Evolutionary conservation across 768 basidiomycete species (phyloP), one percentile per base, ranked within the genome.

Genomic region (Lactarius hengduanensis): DNA sequence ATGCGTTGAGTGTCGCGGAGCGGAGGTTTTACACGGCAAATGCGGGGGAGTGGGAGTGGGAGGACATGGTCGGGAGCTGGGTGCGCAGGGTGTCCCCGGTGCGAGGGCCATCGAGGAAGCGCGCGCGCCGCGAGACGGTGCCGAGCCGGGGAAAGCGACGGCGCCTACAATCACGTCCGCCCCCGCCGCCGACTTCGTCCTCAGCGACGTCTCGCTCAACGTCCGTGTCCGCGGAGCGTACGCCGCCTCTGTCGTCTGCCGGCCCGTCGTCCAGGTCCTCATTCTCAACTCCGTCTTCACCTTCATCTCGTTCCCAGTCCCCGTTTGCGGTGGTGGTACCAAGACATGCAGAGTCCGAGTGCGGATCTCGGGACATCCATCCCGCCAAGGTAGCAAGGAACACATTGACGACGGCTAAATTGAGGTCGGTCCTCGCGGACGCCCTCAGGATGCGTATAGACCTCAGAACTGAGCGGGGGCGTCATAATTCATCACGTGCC

Each of bases 391-490:
- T 18, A 15, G 26, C 15, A 26, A 28, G 10, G 50, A 40, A 38
- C 13, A 38, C 54, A 16, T 61, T 34, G 32, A 60, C 18, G 20
- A 38, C 56, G 26, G 57, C 9, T 16, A 41, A 63, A 9, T 56
- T 67, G 9, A 63, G 16, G 41, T 67, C 62, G 18, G 62, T 63
- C 32, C 62, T 67, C 15, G 62, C 62, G 41, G 66, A 67, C 15
- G 66, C 66, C 5, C 66, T 67, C 16, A 67, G 8, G 43, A 63
- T 34, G 28, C 62, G 66, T 26, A 59, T 56, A 53, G 62, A 67
- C 20, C 58, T 67, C 18, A 67, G 55, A 41, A 57, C n/a, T 22
- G 62, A 67, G 36, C 62, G 66, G 34, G 38, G 13, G 30, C 50
- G 57, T 6, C 61, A 61, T 20, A 50, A 26, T 22, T 66, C 61